Base-by-base conservation (phyloP, 441 rosid genomes). In the Sinapis alba region DNA sequence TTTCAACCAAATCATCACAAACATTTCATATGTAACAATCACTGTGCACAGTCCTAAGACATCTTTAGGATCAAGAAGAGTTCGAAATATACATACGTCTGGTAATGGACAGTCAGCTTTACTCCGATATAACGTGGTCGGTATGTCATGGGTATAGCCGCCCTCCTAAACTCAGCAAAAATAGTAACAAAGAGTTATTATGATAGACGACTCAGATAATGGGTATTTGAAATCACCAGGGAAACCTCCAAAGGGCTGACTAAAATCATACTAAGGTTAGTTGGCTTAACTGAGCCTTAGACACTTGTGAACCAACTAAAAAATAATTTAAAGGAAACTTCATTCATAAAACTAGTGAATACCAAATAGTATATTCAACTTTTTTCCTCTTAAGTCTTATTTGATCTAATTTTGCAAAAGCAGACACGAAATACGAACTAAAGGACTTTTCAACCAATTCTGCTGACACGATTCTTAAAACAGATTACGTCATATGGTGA, bases 61-160 rank as follows among this genome's bases (percentile, higher is more conserved):
- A 65, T 59, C 50, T 70, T 66, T 51, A 64, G 59, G 77, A 83
- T 34, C 24, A 45, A 75, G 62, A 78, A 10, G 26, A 54, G 71
- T 9, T 28, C 19, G 20, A 16, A 59, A 64, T 64, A 70, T 56
- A 77, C 80, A 74, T 68, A 95, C 99, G 84, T 95, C 98, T 13
- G 92, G 98, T 71, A 87, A 85, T 61, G 95, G 98, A 77, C 98
- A 95, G 75, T 95, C 99, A 77, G 94, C 97, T 89, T 91, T 95
- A 74, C 99, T 95, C 83, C 98, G 83, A 28, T 91, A 92, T 86
- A 95, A 73, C 6, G 98, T 95, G 28, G 98, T 95, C 8, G 98
- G 99, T 77, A 95, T 95, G 77, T 95, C 98, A 72, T 91, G 83
- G 50, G 83, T 80, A 82, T 93, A 93, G 74, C 97, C 97, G 73